These are phyloP conservation scores for Nakazawaea pomicola DNA, from an alignment of 805 yeast species.

Conservation along the genomic window DNA sequence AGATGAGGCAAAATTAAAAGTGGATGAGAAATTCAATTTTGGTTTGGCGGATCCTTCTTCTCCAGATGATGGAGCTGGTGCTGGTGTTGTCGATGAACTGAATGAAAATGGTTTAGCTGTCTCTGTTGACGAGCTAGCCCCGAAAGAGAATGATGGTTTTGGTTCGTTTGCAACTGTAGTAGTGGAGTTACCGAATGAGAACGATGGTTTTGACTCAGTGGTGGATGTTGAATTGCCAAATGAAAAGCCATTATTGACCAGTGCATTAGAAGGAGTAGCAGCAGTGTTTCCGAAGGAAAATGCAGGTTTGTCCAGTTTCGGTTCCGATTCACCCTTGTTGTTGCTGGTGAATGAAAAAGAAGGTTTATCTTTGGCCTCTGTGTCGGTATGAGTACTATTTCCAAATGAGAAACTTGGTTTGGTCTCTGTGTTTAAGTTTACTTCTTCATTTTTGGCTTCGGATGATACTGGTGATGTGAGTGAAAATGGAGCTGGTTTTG, in stretches of 20 bases:
- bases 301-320: background rate
- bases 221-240: too few relatives aligned
- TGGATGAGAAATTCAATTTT: conserved; percentile 2
- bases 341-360: background rate
- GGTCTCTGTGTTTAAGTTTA: conserved; percentile 6
- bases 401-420: conserved; percentile 18
- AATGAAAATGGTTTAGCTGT: conserved; percentile 13
- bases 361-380: conserved; percentile 4
- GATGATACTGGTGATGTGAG: background rate
- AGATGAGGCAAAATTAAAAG: conserved; percentile 19
- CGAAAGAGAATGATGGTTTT: conserved; percentile 7
- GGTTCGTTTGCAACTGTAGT: conserved; percentile 5
- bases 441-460: too few relatives aligned
- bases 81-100: background rate
- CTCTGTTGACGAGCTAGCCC: conserved; percentile 11
- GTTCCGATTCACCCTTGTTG: background rate
- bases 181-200: conserved; percentile 11
- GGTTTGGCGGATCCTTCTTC: too few relatives aligned
- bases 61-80: too few relatives aligned
- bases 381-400: background rate
- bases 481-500: conserved; percentile 2
- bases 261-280: too few relatives aligned
- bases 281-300: background rate
- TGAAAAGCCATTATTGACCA: too few relatives aligned
- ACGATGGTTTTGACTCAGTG: conserved; percentile 8